Base-by-base conservation (phyloP, 140 eudicot species). In the Stevia rebaudiana region DNA sequence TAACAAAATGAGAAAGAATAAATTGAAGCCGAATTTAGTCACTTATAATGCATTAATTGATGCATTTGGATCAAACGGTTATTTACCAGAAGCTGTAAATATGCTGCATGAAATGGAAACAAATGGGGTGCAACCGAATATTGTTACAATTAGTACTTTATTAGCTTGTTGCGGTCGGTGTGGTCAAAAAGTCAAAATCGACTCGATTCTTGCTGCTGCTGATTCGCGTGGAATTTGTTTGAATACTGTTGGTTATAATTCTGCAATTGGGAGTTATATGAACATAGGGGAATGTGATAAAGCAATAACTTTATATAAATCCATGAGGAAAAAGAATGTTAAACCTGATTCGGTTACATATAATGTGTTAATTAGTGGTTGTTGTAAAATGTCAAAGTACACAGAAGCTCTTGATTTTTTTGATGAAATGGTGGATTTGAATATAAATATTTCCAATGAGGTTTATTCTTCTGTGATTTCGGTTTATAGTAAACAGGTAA, bases 211-310 rank as follows among this genome's bases (percentile, higher is more conserved):
- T 68, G 78, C 82, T 53, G 96, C 96, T 73, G 98, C 98, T 63
- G 81, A 85, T 52, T 67, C 70, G 61, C 80, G 96, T 55, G 83
- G 89, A 55, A 92, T 92, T 36, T 40, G 72, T 68, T 78, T 92
- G 73, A 92, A 92, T 73, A 84, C 88, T 0, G 74, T 92, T 53
- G 98, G 95, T 3, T 92, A 85, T 75, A 92, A 92, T 74, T 83
- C 95, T 39, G 96, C 84, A 13, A 85, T 92, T 53, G 96, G 95
- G 40, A 92, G 96, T 84, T 92, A 88, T 75, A 76, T 92, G 95
- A 92, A 78, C 56, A 72, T 78, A 11, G 96, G 98, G 73, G 95
- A 92, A 11, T 88, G 65, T 76, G 87, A 79, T 33, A 81, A 85
- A 79, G 98, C 96, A 36, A 9, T 81, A 49, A 65, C 58, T 43